A percentile compares a stretch with the other conserved stretches of the same genome.
phyloP scores from a whole-genome alignment of 176 grass and related monocot species.

The Phyllostachys edulis region DNA sequence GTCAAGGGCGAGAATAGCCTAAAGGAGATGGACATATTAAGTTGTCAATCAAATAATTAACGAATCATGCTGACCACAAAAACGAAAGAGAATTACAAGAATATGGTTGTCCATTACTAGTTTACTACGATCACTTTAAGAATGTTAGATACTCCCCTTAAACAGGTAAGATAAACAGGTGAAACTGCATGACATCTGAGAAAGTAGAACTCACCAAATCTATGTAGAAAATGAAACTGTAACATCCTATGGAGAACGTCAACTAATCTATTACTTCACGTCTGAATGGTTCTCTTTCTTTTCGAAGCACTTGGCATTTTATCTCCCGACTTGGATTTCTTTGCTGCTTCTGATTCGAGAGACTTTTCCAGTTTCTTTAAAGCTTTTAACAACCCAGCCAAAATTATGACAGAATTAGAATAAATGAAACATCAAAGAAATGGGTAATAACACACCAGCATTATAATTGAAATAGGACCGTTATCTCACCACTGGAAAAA shows the following conservation, averaged over 20 bases:
- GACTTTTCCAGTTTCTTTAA: conserved; percentile 76
- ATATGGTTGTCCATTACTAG: not conserved
- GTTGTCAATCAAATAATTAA: not conserved
- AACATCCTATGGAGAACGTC: not conserved
- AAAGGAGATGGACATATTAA: not conserved
- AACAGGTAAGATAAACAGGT: not conserved
- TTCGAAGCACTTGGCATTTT: conserved; percentile 43
- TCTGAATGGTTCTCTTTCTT: conserved; percentile 47
- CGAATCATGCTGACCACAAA: not conserved
- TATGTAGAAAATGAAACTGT: not conserved
- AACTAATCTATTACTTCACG: conserved; percentile 27
- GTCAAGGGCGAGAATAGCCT: not conserved
- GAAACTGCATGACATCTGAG: not conserved
- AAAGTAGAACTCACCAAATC: conserved; percentile 16
- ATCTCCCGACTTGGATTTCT: conserved; percentile 46
- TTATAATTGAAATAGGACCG: not conserved
- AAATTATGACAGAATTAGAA: conserved; percentile 27
- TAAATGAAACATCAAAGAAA: not conserved
- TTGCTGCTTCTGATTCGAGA: conserved; percentile 55
- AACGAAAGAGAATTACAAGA: not conserved
- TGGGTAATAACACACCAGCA: not conserved
- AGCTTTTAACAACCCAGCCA: conserved; percentile 45
- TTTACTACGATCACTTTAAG: not conserved
- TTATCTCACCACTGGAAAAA: conserved; percentile 56
- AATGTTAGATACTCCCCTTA: not conserved